These are phyloP conservation scores for Beta macrorhiza DNA, from an alignment of 179 eudicot genomes.

Conservation along the genomic window DNA sequence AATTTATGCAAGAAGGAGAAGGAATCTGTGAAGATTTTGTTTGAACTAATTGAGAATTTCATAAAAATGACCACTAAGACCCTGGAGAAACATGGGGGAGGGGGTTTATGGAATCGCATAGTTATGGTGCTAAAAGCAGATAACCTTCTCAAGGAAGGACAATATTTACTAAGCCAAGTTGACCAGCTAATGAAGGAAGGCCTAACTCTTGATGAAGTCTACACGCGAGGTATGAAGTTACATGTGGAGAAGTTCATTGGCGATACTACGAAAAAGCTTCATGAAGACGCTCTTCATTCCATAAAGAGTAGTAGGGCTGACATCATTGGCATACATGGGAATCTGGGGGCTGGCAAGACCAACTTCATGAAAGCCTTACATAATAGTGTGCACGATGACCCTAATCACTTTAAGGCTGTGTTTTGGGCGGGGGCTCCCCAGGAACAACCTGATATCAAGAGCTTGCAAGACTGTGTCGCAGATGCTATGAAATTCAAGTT, in stretches of 20 bases:
- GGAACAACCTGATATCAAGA: too few species aligned
- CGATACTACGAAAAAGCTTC: background rate
- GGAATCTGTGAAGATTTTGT: background rate
- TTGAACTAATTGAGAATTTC: background rate
- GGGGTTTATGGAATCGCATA: background rate
- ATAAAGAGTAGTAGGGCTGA: background rate
- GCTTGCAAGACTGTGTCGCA: too few species aligned
- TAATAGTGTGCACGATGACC: too few species aligned
- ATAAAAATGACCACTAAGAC: background rate
- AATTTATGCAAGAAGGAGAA: conserved; percentile 4
- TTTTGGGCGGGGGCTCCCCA: too few species aligned
- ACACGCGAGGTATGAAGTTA: conserved; percentile 11
- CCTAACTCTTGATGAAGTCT: background rate
- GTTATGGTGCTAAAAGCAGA: background rate
- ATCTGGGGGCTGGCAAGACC: too few species aligned
- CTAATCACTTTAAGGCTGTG: too few species aligned
- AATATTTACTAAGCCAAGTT: background rate
- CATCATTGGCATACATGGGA: background rate
- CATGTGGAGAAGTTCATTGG: conserved; percentile 15
- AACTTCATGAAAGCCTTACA: too few species aligned
- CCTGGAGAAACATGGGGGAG: background rate
- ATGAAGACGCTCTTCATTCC: background rate
- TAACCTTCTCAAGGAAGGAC: background rate
- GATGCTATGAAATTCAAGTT: too few species aligned
- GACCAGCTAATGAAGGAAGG: conserved; percentile 8